Base-by-base conservation (phyloP, 495 filamentous ascomycete species). In the Aspergillus nidulans region DNA sequence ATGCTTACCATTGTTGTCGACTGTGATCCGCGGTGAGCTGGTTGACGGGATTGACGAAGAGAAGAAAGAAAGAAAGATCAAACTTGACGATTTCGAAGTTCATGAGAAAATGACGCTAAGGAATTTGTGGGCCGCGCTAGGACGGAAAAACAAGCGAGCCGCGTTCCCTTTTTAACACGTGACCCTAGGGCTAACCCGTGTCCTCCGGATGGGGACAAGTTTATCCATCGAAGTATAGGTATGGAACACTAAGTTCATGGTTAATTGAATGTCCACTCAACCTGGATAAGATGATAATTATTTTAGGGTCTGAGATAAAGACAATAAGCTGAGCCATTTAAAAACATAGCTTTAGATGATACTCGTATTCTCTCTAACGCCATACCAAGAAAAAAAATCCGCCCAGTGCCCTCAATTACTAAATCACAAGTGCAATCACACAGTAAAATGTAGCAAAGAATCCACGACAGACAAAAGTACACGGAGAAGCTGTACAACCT, bases 1-100 rank as follows among this genome's bases (percentile, higher is more conserved):
- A 46, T 71, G 71, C 75, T 77, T 75, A 77, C 75, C 75, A 77
- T 77, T 66, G 59, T 75, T 75, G 75, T 77, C 74, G 74, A 71
- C 70, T 73, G 69, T 58, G 68, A 69, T 75, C 63, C 67, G 72
- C 59, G 63, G 67, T 61, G 57, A 46, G 70, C 62, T 73, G 68
- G 57, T 64, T 69, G 73, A 73, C 68, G 69, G 67, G 59, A 57
- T 71, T 73, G 70, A 72, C 71, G 61, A 51, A 60, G 59, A 56
- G 56, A 59, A 65, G 57, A 65, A n/a, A 66, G 49, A 55, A 57
- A 63, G 64, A 60, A 56, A 57, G 40, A 49, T n/a, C n/a, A 45
- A 41, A 41, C 28, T 43, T 15, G 7, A 58, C 36, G 30, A 57
- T 63, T 61, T 60, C 66, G 58, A 61, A 63, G 59, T 62, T 61